Percentiles rank a stretch among this genome's conserved stretches.
These are phyloP conservation scores for Gyrodon lividus DNA, from an alignment of 768 basidiomycete genomes.

Conservation along the genomic window DNA sequence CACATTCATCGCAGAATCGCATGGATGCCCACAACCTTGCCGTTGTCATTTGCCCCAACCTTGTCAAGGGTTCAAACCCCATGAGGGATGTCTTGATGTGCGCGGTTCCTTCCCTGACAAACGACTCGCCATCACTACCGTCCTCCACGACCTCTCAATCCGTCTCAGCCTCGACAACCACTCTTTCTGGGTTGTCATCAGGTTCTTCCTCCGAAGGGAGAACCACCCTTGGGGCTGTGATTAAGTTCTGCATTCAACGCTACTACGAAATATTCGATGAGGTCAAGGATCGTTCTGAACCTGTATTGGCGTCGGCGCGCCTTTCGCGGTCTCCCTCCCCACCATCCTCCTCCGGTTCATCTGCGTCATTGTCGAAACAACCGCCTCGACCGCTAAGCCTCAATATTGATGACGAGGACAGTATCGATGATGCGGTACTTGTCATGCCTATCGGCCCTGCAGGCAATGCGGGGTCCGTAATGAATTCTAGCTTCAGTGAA, in stretches of 20 bases:
- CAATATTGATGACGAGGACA: slow-evolving; percentile 61
- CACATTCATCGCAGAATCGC: slow-evolving; percentile 61
- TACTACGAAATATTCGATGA: slow-evolving; percentile 90
- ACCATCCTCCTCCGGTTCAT: slow-evolving; percentile 21
- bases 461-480: slow-evolving; percentile 10
- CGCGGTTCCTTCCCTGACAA: slow-evolving; percentile 44
- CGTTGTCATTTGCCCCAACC: slow-evolving; percentile 76
- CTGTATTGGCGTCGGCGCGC: slow-evolving; percentile 34
- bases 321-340: slow-evolving; percentile 31
- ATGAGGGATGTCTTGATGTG: slow-evolving; percentile 76
- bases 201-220: slow-evolving; percentile 40
- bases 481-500: slow-evolving; percentile 9
- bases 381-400: slow-evolving; percentile 25
- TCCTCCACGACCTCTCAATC: slow-evolving; percentile 10
- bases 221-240: slow-evolving; percentile 67
- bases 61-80: slow-evolving; percentile 68
- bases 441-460: slow-evolving; percentile 66
- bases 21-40: slow-evolving; percentile 87
- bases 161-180: slow-evolving; percentile 8
- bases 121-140: slow-evolving; percentile 24
- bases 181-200: slow-evolving; percentile 21
- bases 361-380: slow-evolving; percentile 22
- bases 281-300: slow-evolving; percentile 67
- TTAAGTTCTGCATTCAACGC: slow-evolving; percentile 75
- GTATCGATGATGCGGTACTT: slow-evolving; percentile 73